Evolutionary conservation across 202 grass and related monocot species (phyloP).

Genomic region (Carex arenaria): DNA sequence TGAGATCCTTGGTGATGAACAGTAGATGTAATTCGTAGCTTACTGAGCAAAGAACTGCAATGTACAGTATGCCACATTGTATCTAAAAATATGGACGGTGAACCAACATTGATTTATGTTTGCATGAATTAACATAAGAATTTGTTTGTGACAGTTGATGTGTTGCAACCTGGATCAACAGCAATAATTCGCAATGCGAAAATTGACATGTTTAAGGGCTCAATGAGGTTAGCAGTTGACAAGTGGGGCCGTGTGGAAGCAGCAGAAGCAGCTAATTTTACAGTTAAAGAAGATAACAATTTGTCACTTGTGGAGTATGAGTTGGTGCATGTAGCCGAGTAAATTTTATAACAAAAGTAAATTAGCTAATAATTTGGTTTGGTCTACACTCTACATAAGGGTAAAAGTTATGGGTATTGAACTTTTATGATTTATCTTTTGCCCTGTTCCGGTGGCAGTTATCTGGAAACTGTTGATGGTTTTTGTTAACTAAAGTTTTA

Average conservation of each 20-base stretch:
- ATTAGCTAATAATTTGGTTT: conserved; percentile 18
- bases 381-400: background rate
- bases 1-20: background rate
- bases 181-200: conserved; percentile 78
- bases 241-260: conserved; percentile 78
- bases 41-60: background rate
- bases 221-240: conserved; percentile 75
- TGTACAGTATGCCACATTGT: background rate
- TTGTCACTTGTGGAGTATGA: conserved; percentile 81
- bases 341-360: background rate
- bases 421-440: background rate
- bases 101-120: background rate
- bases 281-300: conserved; percentile 86
- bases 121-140: background rate
- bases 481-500: conserved; percentile 18
- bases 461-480: conserved; percentile 9
- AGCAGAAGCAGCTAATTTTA: conserved; percentile 59
- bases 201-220: conserved; percentile 90
- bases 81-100: background rate
- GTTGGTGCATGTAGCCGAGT: conserved; percentile 60
- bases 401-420: background rate
- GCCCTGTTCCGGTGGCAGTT: conserved; percentile 2
- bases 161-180: conserved; percentile 49
- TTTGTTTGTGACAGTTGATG: conserved; percentile 46
- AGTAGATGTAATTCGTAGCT: background rate